Percentiles rank a stretch among this genome's conserved stretches.
phyloP scores from a whole-genome alignment of 768 basidiomycete genomes.

The Boletus insuetus region DNA sequence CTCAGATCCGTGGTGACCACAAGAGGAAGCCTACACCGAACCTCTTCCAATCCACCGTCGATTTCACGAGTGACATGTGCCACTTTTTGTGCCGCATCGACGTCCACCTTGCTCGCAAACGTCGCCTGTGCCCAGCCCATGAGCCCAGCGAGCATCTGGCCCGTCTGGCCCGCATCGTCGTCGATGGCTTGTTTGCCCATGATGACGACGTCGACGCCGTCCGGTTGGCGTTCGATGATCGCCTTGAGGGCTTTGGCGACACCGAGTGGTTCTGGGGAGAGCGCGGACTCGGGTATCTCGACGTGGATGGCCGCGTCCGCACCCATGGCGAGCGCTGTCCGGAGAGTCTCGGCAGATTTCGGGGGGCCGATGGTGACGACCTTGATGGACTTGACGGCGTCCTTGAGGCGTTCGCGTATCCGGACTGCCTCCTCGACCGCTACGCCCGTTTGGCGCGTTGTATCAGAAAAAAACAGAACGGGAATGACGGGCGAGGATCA shows the following conservation, averaged over 20 bases:
- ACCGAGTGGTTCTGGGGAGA: slow-evolving; percentile 84
- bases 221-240: slow-evolving; percentile 61
- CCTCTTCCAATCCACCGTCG: slow-evolving; percentile 88
- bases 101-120: slow-evolving; percentile 84
- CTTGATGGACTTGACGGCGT: slow-evolving; percentile 78
- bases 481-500: background rate
- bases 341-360: slow-evolving; percentile 85
- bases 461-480: background rate
- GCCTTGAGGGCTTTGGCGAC: slow-evolving; percentile 84
- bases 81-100: slow-evolving; percentile 60
- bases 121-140: slow-evolving; percentile 93
- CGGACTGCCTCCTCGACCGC: slow-evolving; percentile 98
- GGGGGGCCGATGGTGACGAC: slow-evolving; percentile 93
- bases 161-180: slow-evolving; percentile 93
- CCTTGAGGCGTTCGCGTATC: slow-evolving; percentile 81
- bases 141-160: slow-evolving; percentile 95
- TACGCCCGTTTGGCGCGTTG: slow-evolving; percentile 26
- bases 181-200: slow-evolving; percentile 99
- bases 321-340: slow-evolving; percentile 97
- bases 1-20: slow-evolving; percentile 92
- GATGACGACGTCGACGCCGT: slow-evolving; percentile 81
- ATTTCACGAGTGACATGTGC: slow-evolving; percentile 84
- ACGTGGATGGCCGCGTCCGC: slow-evolving; percentile 92
- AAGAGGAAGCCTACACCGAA: slow-evolving; percentile 76
- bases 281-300: slow-evolving; percentile 71